phyloP scores from a whole-genome alignment of 441 rosid species.

The Iberis amara region DNA sequence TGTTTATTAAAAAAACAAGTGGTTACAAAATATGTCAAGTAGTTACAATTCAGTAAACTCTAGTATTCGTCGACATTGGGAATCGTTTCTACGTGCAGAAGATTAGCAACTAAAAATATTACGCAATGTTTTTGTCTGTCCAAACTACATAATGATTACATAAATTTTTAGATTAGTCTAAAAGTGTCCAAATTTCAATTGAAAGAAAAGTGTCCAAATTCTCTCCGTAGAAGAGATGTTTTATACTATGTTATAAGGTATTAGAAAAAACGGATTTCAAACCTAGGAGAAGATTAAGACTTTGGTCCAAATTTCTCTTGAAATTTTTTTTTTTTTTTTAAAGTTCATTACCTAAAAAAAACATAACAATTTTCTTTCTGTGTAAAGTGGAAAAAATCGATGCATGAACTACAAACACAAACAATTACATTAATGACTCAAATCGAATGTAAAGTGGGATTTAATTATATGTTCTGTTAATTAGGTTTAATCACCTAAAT shows the following conservation, averaged over 20 bases:
- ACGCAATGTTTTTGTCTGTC: no score
- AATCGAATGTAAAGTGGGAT: conserved; percentile 20
- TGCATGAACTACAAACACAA: conserved; percentile 23
- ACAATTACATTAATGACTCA: conserved; percentile 6
- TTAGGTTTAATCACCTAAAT: conserved; percentile 22
- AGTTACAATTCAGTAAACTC: no score
- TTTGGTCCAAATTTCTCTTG: not conserved
- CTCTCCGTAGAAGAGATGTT: no score
- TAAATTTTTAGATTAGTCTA: conserved; percentile 2
- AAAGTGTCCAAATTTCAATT: not conserved
- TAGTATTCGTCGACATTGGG: no score
- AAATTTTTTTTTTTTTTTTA: no score
- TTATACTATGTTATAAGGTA: no score
- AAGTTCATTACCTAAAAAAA: not conserved
- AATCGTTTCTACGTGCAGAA: no score
- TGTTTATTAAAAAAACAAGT: no score
- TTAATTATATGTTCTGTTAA: conserved; percentile 20
- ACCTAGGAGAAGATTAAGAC: no score
- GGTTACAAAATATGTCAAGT: no score
- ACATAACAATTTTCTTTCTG: conserved; percentile 7
- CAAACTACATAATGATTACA: not conserved
- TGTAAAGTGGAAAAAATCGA: conserved; percentile 17
- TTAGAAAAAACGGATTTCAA: no score
- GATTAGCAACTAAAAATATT: not conserved
- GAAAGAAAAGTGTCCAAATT: no score